Evolutionary conservation across 1,284 basidiomycete species (phyloP).

Genomic region (Apiotrichum akiyoshidainum): DNA sequence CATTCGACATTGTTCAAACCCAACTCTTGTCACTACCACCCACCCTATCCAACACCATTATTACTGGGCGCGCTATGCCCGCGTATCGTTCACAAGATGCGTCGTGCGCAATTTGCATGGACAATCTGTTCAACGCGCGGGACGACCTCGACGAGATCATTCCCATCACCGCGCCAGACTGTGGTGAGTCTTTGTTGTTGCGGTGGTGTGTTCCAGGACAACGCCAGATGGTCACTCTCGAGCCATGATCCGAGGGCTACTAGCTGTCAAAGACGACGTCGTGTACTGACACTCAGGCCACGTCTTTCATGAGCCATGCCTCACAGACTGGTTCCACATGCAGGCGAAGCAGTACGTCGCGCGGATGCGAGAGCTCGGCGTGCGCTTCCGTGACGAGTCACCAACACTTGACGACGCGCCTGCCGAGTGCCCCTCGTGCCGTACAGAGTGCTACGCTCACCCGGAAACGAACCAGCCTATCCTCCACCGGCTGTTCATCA

Average conservation of each 20-base stretch:
- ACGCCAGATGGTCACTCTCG: no score
- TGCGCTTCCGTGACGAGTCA: conserved; percentile 17
- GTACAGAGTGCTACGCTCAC: conserved; percentile 38
- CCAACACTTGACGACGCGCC: conserved; percentile 31
- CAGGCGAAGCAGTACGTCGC: conserved; percentile 28
- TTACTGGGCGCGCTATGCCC: conserved; percentile 3
- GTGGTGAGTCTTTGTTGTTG: conserved; percentile 30
- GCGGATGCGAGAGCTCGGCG: conserved; percentile 18
- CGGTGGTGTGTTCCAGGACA: no score
- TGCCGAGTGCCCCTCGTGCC: conserved; percentile 40
- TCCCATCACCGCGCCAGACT: conserved; percentile 37
- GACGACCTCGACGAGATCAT: conserved; percentile 41
- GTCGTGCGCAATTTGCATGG: conserved; percentile 43
- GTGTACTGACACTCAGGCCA: conserved; percentile 33
- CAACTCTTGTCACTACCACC: no score
- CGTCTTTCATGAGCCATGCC: conserved; percentile 43
- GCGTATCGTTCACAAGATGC: conserved; percentile 21
- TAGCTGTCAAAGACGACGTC: no score
- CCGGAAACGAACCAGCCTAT: conserved; percentile 31
- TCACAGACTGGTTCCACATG: conserved; percentile 35
- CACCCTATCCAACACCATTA: no score
- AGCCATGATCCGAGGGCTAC: no score
- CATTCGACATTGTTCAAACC: no score
- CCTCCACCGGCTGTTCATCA: conserved; percentile 39
- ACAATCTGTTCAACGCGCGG: conserved; percentile 33